These are phyloP conservation scores for Aspergillus sclerotialis DNA, from an alignment of 2,329 filamentous ascomycete species.

Conservation along the genomic window DNA sequence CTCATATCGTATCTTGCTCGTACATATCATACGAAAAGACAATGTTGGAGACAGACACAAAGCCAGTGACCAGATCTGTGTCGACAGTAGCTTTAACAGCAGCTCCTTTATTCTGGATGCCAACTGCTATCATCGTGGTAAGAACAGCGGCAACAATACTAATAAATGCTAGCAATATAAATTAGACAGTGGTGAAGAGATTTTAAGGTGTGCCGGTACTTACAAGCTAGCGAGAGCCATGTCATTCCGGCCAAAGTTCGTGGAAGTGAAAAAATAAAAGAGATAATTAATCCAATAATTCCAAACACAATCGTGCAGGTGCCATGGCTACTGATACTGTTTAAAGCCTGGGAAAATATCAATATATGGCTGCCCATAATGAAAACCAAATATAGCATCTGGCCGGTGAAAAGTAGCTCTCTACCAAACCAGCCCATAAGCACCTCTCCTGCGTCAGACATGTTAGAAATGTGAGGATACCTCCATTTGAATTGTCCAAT, in stretches of 20 bases:
- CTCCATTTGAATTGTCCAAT: constrained; percentile 53
- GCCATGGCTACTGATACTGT: constrained; percentile 54
- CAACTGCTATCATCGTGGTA: constrained; percentile 61
- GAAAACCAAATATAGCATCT: constrained; percentile 60
- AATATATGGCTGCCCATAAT: constrained; percentile 66
- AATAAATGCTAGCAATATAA: constrained; percentile 44
- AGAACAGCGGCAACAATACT: constrained; percentile 59
- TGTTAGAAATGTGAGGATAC: constrained; percentile 56
- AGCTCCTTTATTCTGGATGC: constrained; percentile 40
- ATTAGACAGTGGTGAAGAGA: constrained; percentile 2
- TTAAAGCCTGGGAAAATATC: constrained; percentile 63
- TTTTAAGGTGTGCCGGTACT: neutral
- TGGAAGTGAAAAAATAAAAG: constrained; percentile 53
- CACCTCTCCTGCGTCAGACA: constrained; percentile 60
- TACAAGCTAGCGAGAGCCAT: constrained; percentile 53
- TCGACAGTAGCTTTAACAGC: constrained; percentile 32
- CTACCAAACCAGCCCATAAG: constrained; percentile 55
- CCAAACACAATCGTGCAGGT: constrained; percentile 60
- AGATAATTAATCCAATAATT: constrained; percentile 51
- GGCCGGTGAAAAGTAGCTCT: constrained; percentile 56
- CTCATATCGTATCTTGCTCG: constrained; percentile 43
- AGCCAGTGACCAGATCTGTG: constrained; percentile 47
- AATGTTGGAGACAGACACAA: constrained; percentile 61
- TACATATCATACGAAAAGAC: constrained; percentile 59
- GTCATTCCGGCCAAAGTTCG: constrained; percentile 57